These are phyloP conservation scores for Lumnitzera littorea DNA, from an alignment of 345 rosid species.

Conservation along the genomic window DNA sequence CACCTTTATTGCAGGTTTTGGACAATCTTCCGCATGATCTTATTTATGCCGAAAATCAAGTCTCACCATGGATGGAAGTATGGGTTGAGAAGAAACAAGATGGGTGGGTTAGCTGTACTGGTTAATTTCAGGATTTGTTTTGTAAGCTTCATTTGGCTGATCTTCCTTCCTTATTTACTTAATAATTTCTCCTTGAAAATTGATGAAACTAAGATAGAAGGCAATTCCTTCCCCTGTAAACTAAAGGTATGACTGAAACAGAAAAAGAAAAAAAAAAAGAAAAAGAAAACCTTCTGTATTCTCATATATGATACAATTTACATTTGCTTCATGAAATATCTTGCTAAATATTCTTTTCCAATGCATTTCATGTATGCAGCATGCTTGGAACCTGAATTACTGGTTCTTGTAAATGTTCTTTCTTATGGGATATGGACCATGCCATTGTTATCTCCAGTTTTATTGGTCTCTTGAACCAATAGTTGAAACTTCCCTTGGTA, in stretches of 20 bases:
- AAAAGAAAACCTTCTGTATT: background rate
- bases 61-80: constrained; percentile 90
- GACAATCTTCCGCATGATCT: constrained; percentile 99
- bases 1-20: constrained; percentile 56
- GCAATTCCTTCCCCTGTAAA: too few relatives aligned
- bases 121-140: too few relatives aligned
- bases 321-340: background rate
- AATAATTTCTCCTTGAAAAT: background rate
- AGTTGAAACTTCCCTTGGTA: too few relatives aligned
- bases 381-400: too few relatives aligned
- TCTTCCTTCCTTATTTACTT: background rate
- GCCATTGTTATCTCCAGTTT: too few relatives aligned
- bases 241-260: too few relatives aligned
- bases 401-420: too few relatives aligned
- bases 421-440: too few relatives aligned
- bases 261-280: background rate
- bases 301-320: background rate
- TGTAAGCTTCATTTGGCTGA: background rate
- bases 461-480: too few relatives aligned
- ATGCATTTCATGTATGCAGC: too few relatives aligned
- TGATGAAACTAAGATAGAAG: too few relatives aligned
- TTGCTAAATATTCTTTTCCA: too few relatives aligned
- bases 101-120: constrained; percentile 28
- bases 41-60: constrained; percentile 70
- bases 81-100: constrained; percentile 73